These are phyloP conservation scores for Ogataea henricii DNA, from an alignment of 805 yeast species.

Conservation along the genomic window DNA sequence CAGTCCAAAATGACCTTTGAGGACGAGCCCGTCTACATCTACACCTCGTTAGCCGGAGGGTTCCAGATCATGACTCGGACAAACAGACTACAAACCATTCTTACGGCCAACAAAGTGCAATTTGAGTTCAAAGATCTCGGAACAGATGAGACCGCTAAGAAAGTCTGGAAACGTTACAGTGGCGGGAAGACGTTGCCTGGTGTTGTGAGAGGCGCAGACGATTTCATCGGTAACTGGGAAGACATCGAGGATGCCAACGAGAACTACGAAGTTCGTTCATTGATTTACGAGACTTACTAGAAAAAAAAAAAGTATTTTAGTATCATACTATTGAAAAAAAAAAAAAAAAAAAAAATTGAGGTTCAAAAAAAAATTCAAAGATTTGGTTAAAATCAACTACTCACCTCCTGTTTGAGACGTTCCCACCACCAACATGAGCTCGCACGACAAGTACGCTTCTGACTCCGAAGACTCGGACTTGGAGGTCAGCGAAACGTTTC, in stretches of 20 bases:
- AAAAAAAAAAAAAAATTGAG: background rate
- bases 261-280: slow-evolving; percentile 61
- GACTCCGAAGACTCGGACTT: slow-evolving; percentile 19
- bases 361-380: background rate
- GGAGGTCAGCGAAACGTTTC: slow-evolving; percentile 33
- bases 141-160: slow-evolving; percentile 83
- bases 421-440: background rate
- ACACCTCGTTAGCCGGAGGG: slow-evolving; percentile 87
- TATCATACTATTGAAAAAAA: background rate
- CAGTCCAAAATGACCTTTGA: slow-evolving; percentile 38
- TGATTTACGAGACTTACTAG: slow-evolving; percentile 64
- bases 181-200: slow-evolving; percentile 81
- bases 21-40: slow-evolving; percentile 69
- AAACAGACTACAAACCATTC: slow-evolving; percentile 70
- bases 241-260: slow-evolving; percentile 88
- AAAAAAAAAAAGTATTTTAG: too few species aligned
- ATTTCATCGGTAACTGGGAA: slow-evolving; percentile 80
- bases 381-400: background rate
- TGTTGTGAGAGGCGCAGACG: slow-evolving; percentile 79
- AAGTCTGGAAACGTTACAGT: slow-evolving; percentile 76
- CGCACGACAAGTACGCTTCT: background rate
- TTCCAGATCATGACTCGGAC: slow-evolving; percentile 78
- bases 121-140: slow-evolving; percentile 78
- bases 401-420: too few species aligned
- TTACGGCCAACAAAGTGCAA: slow-evolving; percentile 70